Base-by-base conservation (phyloP, 352 stramenopile genomes). In the Pythium sukuiense region DNA sequence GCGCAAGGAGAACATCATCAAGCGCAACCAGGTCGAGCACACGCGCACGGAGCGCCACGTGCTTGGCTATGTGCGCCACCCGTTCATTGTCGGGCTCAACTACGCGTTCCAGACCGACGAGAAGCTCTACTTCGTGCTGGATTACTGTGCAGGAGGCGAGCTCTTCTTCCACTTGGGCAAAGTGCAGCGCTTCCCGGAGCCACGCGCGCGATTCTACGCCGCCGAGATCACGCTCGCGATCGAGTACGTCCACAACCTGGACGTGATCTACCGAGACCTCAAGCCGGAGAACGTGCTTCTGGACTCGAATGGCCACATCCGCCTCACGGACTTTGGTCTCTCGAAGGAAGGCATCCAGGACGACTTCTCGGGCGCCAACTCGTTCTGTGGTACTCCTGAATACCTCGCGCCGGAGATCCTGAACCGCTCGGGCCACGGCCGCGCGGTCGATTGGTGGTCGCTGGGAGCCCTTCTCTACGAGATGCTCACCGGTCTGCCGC, bases 361-460 rank as follows among this genome's bases (percentile, higher is more conserved):
- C 55, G 96, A 98, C 59, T 97, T 97, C 30, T 93, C 83, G 6
- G 97, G 97, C 46, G 97, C 97, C 24, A 97, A 99, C 66, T 98
- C 92, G 54, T 99, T 99, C 73, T 98, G 94, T 66, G 97, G 97
- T 52, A 99, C 97, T 46, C 97, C 97, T 18, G 96, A 99, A 80
- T 99, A 99, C 77, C 83, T 99, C n/a, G 96, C 97, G n/a, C 97
- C 97, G 8, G 97, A 99, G 89, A 99, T 99, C 76, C 79, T 99
- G 13, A 98, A 99, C 77, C 85, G 97, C 35, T 90, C 85, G 27
- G 97, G 97, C 46, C 97, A 99, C 72, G 97, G 97, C 29, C 88
- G 94, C 49, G 97, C 97, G 1, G 97, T 99, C 18, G 97, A 99
- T 76, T 99, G 96, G 96, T 99, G 97, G 97, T 97, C 86, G 18